Evolutionary conservation across 208 protist species (phyloP), one percentile per base, ranked within the genome.

Genomic region (Strigomonas galati): DNA sequence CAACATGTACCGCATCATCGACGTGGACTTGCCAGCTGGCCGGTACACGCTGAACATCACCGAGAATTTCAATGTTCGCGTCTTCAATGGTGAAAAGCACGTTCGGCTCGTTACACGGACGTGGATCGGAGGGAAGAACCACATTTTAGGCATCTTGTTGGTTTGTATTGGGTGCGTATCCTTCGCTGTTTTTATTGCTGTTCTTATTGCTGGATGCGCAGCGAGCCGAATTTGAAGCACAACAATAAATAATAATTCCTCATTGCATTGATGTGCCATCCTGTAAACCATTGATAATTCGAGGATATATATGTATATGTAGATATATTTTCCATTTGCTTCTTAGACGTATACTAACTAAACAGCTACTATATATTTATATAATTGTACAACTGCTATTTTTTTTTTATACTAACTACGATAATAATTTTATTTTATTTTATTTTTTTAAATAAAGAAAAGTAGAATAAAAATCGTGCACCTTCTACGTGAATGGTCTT

Each of bases 1-100:
- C 17, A 99, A 99, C 65, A 86, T 98, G 17, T 98, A 98, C 74
- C 81, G 97, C 23, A 82, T 93, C 52, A 92, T 99, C 55, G 67
- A 93, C 26, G 54, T 57, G 0, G 80, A 92, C 35, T 70, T 99
- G 7, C 24, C 64, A 1, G 71, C 87, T 14, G 98, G 98, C 17
- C 79, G 65, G 7, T 99, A 98, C 73, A 81, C 67, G 10, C 82
- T 99, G 65, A 49, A 82, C 6, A 89, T 99, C 40, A 31, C 71
- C 0, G 91, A 99, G 55, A 84, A 91, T 37, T 99, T 87, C 62
- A 81, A 91, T 21, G 89, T 97, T 4, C 19, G 40, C 2, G 28
- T 67, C 9, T 99, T 98, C 72, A 44, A 75, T 30, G 97, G 97
- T 3, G 82, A 82, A 44, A 99, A 99, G 78, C 80, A 76, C 32